phyloP scores from a whole-genome alignment of 2,329 filamentous ascomycete species.

The Phoma sp. region DNA sequence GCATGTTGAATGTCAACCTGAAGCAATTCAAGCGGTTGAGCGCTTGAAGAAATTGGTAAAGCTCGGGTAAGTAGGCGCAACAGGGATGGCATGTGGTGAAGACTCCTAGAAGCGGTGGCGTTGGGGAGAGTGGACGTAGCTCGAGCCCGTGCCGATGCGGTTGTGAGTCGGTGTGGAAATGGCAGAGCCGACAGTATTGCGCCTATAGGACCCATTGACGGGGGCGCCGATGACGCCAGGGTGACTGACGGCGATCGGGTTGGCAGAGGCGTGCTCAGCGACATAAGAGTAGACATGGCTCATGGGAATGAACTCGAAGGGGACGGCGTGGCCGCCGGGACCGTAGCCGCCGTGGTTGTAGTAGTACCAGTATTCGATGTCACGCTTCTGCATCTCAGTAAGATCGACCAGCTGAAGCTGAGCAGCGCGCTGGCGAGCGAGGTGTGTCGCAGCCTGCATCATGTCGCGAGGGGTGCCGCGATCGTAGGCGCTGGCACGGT shows the following conservation, averaged over 20 bases:
- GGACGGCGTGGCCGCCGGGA: slow-evolving; percentile 28
- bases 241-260: slow-evolving; percentile 12
- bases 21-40: no score
- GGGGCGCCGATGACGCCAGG: slow-evolving; percentile 35
- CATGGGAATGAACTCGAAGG: slow-evolving; percentile 38
- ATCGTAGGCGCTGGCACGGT: slow-evolving; percentile 78
- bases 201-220: slow-evolving; percentile 12
- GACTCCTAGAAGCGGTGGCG: neutral
- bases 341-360: slow-evolving; percentile 29
- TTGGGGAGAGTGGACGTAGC: slow-evolving; percentile 12
- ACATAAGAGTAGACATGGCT: slow-evolving; percentile 30
- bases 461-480: slow-evolving; percentile 68
- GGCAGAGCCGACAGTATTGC: slow-evolving; percentile 2
- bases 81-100: slow-evolving; percentile 1
- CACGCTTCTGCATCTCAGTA: slow-evolving; percentile 27
- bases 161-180: slow-evolving; percentile 18
- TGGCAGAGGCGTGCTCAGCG: slow-evolving; percentile 17
- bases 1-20: no score
- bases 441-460: slow-evolving; percentile 26
- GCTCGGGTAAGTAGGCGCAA: neutral
- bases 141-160: slow-evolving; percentile 8
- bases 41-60: no score
- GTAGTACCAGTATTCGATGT: slow-evolving; percentile 34
- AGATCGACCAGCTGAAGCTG: slow-evolving; percentile 17
- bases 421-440: slow-evolving; percentile 24